Evolutionary conservation across 2,329 filamentous ascomycete species (phyloP), one percentile per base, ranked within the genome.

Genomic region (Volutella citrinella): DNA sequence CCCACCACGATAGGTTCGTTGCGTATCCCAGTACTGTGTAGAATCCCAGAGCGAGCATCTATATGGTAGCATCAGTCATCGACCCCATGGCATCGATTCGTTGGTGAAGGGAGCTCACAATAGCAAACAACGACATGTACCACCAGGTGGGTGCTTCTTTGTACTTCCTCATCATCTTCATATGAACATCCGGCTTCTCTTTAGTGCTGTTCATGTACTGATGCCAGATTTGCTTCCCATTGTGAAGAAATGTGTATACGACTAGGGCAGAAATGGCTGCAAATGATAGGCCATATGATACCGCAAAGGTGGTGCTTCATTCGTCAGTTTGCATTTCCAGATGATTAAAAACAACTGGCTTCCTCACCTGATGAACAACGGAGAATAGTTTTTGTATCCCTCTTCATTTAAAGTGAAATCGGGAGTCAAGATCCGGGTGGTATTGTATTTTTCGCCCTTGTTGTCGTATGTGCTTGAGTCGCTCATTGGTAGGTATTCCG

Each of bases 391-490:
- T 45, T 78, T 63, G 56, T 87, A 87, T 5, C 77, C 80, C 25
- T 69, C 65, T 42, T 75, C 68, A 46, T 88, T 69, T 15, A 88
- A 66, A 1, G 74, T 82, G 31, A 76, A 76, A 3, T 83, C 69
- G 0, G 73, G 51, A 2, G 74, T 81, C 4, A 87, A 61, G 27
- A 89, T 75, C 7, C 71, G 71, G 5, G 66, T 66, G 2, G 84
- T 82, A 48, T 88, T 76, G 61, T 88, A 89, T 1, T 44, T 38
- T 1, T 60, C 46, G 4, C 79, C 83, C 0, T 73, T 84, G 49
- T 88, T 87, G 59, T 88, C 84, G 49, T 86, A 87, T 15, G 78
- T 85, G 27, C 66, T 68, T 2, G 80, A 78, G 52, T 86, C 82
- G 48, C 76, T 84, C 59, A 87, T 87, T 4, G 82, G 81, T 10